Conservation (phyloP, 1,139 yeast genomes). For the Sugiyamaella grinbergsii region DNA sequence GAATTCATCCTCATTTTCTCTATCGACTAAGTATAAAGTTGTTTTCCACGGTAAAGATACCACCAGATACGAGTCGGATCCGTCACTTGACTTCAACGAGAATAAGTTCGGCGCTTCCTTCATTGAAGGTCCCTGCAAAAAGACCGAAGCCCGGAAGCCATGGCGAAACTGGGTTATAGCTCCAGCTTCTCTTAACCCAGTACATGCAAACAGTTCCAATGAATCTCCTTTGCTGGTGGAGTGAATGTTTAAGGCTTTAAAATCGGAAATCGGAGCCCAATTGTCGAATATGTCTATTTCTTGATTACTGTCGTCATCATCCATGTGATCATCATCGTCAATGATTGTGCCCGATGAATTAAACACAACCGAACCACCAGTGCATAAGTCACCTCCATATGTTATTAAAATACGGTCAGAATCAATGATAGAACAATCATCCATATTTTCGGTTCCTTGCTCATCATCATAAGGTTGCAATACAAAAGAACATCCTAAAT, state of each 20-base stretch:
- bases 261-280: constrained; percentile 56
- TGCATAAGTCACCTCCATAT: constrained; percentile 30
- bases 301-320: constrained; percentile 20
- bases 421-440: constrained; percentile 14
- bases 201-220: constrained; percentile 52
- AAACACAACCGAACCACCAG: constrained; percentile 26
- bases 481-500: constrained; percentile 28
- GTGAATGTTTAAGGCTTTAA: constrained; percentile 32
- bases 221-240: constrained; percentile 28
- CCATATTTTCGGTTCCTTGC: constrained; percentile 2
- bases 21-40: constrained; percentile 35
- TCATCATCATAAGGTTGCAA: constrained; percentile 27
- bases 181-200: constrained; percentile 49
- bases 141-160: constrained; percentile 46
- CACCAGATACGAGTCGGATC: constrained; percentile 37
- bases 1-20: constrained; percentile 36
- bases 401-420: constrained; percentile 24
- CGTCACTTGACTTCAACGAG: constrained; percentile 29
- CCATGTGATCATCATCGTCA: constrained; percentile 3
- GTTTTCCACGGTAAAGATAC: constrained; percentile 48
- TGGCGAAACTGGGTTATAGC: constrained; percentile 47
- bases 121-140: constrained; percentile 30
- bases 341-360: no score
- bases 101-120: constrained; percentile 31
- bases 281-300: constrained; percentile 41